These are phyloP conservation scores for Saccharata proteae DNA, from an alignment of 2,329 filamentous ascomycete species.

Conservation along the genomic window DNA sequence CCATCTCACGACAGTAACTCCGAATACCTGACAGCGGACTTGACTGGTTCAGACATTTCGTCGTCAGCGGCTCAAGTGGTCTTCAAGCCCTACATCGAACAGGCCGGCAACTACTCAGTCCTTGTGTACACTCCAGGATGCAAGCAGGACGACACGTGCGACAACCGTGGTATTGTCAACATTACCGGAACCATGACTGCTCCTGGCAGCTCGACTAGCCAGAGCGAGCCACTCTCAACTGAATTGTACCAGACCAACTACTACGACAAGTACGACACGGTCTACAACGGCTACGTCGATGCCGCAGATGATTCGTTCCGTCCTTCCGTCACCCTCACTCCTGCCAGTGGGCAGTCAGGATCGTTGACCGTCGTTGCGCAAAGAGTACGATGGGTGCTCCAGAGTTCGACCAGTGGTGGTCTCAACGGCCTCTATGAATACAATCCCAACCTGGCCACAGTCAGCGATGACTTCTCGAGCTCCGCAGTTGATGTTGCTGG, in stretches of 20 bases:
- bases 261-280: slow-evolving; percentile 90
- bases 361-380: slow-evolving; percentile 78
- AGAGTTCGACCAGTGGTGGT: slow-evolving; percentile 62
- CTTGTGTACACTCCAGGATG: slow-evolving; percentile 91
- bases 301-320: slow-evolving; percentile 60
- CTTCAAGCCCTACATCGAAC: slow-evolving; percentile 72
- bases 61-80: slow-evolving; percentile 54
- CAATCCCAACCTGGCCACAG: slow-evolving; percentile 49
- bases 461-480: slow-evolving; percentile 52
- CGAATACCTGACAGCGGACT: slow-evolving; percentile 60
- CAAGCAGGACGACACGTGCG: slow-evolving; percentile 63
- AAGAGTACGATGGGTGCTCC: slow-evolving; percentile 64
- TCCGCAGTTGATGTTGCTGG: slow-evolving; percentile 71
- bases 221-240: slow-evolving; percentile 37
- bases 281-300: slow-evolving; percentile 79
- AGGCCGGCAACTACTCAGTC: slow-evolving; percentile 85
- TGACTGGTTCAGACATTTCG: slow-evolving; percentile 43
- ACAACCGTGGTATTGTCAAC: slow-evolving; percentile 65
- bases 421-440: slow-evolving; percentile 89
- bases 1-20: slow-evolving; percentile 59
- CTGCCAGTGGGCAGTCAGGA: slow-evolving; percentile 48
- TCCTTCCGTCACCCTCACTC: slow-evolving; percentile 66
- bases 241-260: slow-evolving; percentile 83
- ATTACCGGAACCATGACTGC: slow-evolving; percentile 61
- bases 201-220: slow-evolving; percentile 24